Percentiles rank a stretch among this genome's conserved stretches.
phyloP scores from a whole-genome alignment of 2,329 filamentous ascomycete species.

The Rhytidhysteron rufulum region DNA sequence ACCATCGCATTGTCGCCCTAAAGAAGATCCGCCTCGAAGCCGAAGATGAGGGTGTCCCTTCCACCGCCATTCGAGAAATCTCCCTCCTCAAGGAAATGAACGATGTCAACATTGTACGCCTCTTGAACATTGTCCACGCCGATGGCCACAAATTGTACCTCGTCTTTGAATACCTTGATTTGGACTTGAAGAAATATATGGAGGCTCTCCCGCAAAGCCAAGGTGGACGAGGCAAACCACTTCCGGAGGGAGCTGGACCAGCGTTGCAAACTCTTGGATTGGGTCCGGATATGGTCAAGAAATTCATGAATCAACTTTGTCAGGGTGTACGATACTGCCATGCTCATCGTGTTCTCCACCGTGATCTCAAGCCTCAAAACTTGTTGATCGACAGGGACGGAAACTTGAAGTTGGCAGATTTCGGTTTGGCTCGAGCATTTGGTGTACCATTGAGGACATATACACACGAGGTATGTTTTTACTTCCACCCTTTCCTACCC shows the following conservation, averaged over 20 bases:
- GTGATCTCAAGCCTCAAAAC: constrained; percentile 89
- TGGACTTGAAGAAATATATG: constrained; percentile 96
- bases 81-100: constrained; percentile 93
- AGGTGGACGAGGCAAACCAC: constrained; percentile 77
- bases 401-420: constrained; percentile 87
- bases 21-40: constrained; percentile 96
- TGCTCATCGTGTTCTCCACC: constrained; percentile 79
- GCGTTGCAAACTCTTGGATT: constrained; percentile 66
- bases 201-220: constrained; percentile 80
- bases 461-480: constrained; percentile 67
- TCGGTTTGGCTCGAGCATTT: constrained; percentile 83
- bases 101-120: constrained; percentile 82
- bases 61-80: constrained; percentile 90
- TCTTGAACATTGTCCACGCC: constrained; percentile 89
- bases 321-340: constrained; percentile 86
- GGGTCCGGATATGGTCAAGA: constrained; percentile 78
- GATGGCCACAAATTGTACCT: constrained; percentile 94
- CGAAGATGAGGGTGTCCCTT: constrained; percentile 90
- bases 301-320: constrained; percentile 87
- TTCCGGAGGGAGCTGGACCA: constrained; percentile 71
- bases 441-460: constrained; percentile 88
- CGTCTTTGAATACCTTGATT: constrained; percentile 86
- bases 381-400: constrained; percentile 80
- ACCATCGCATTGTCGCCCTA: constrained; percentile 77
- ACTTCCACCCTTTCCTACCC: background rate